phyloP scores from a whole-genome alignment of 805 yeast species.

The Wickerhamia fluorescens region DNA sequence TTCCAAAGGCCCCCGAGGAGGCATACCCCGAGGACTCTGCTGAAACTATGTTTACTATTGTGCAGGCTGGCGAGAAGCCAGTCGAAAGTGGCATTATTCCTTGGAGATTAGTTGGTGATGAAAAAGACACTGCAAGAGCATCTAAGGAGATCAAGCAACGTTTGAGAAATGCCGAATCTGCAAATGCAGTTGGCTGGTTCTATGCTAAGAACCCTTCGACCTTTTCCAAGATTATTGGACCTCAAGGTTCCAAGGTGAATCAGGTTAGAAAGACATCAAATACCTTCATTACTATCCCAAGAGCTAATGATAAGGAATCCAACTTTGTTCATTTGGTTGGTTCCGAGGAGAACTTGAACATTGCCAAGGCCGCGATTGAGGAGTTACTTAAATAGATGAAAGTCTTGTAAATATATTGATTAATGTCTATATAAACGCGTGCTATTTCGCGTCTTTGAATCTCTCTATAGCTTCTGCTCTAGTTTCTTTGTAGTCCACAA shows the following conservation, averaged over 20 bases:
- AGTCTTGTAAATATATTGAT: constrained; percentile 1
- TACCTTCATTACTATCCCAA: constrained; percentile 59
- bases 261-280: constrained; percentile 52
- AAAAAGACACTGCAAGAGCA: constrained; percentile 45
- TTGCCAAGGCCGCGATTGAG: constrained; percentile 16
- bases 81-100: constrained; percentile 37
- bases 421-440: neutral
- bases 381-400: constrained; percentile 4
- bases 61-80: constrained; percentile 22
- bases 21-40: constrained; percentile 37
- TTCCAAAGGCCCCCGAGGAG: constrained; percentile 42
- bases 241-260: constrained; percentile 63
- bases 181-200: constrained; percentile 51
- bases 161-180: constrained; percentile 39
- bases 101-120: constrained; percentile 61
- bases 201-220: constrained; percentile 46
- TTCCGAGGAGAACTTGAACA: constrained; percentile 41
- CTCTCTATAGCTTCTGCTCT: constrained; percentile 38
- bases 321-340: constrained; percentile 59
- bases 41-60: constrained; percentile 40
- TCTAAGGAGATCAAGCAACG: constrained; percentile 43
- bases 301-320: constrained; percentile 42
- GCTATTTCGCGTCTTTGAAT: constrained; percentile 26
- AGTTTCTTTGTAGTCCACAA: constrained; percentile 34
- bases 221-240: constrained; percentile 67